Percentiles rank a stretch among this genome's conserved stretches.
These are phyloP conservation scores for Globisporangium megalacanthum DNA, from an alignment of 352 stramenopile genomes.

Conservation along the genomic window DNA sequence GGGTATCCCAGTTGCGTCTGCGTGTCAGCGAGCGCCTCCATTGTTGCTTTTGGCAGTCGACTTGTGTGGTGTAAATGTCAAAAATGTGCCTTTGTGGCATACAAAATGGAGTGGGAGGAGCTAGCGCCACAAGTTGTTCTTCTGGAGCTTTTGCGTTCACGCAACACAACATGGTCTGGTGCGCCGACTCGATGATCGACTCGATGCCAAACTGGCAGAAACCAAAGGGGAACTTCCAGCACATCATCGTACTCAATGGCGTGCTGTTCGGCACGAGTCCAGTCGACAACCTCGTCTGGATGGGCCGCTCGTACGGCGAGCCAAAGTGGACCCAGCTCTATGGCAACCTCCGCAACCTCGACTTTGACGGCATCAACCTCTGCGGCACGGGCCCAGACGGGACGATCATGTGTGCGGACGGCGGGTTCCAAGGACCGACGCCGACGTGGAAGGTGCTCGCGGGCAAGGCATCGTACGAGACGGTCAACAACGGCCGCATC, in stretches of 20 bases:
- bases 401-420: constrained; percentile 17
- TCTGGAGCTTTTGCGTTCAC: too few relatives aligned
- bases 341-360: constrained; percentile 18
- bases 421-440: background rate
- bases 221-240: background rate
- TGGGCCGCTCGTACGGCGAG: constrained; percentile 13
- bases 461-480: constrained; percentile 1
- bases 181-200: constrained; percentile 17
- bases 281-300: constrained; percentile 15
- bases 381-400: constrained; percentile 15
- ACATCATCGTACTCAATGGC: constrained; percentile 13
- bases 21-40: too few relatives aligned
- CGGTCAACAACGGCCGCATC: constrained; percentile 2
- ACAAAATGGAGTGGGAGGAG: too few relatives aligned
- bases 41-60: constrained; percentile 1
- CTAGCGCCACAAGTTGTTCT: too few relatives aligned
- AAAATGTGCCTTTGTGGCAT: too few relatives aligned
- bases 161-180: constrained; percentile 21
- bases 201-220: constrained; percentile 8
- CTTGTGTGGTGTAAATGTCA: too few relatives aligned
- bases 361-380: constrained; percentile 19
- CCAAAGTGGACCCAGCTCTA: constrained; percentile 18
- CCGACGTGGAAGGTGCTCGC: constrained; percentile 7
- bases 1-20: background rate
- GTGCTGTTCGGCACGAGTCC: constrained; percentile 5